Conservation (phyloP, 169 alveolate genomes). For the Eimeria tenella region DNA sequence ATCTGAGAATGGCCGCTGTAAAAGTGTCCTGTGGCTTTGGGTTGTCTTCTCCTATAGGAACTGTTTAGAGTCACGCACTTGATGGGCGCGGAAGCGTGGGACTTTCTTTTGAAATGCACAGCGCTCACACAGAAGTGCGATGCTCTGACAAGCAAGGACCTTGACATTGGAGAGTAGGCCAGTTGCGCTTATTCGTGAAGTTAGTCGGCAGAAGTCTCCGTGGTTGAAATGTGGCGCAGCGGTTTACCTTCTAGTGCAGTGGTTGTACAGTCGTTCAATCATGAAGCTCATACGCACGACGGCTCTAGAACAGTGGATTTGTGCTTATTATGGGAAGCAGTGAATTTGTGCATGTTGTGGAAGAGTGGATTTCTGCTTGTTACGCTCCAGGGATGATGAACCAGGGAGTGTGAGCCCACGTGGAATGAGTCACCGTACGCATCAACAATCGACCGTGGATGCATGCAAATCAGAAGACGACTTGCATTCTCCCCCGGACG, state of each 20-base stretch:
- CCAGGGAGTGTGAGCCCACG: conserved; percentile 49
- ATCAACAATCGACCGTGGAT: conserved; percentile 26
- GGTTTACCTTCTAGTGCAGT: too few species aligned
- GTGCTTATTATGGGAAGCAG: background rate
- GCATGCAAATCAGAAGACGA: conserved; percentile 70
- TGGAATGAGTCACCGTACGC: conserved; percentile 3
- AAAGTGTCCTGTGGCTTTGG: background rate
- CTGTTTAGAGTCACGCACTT: conserved; percentile 78
- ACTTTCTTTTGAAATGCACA: conserved; percentile 79
- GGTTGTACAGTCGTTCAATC: too few species aligned
- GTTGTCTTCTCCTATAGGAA: conserved; percentile 25
- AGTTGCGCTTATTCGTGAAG: background rate
- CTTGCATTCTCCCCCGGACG: conserved; percentile 29
- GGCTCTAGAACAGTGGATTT: too few species aligned
- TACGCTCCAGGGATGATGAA: conserved; percentile 53
- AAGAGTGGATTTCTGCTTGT: background rate
- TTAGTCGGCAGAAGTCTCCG: background rate
- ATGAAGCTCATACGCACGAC: too few species aligned
- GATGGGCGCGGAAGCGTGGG: conserved; percentile 83
- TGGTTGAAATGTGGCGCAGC: too few species aligned
- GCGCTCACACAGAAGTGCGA: conserved; percentile 80
- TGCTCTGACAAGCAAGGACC: conserved; percentile 77
- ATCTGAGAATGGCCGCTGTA: too few species aligned
- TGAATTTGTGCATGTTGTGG: background rate
- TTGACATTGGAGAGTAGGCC: conserved; percentile 61